A percentile compares a stretch with the other conserved stretches of the same genome.
These are phyloP conservation scores for Venturiaceae sp. DNA, from an alignment of 2,329 filamentous ascomycete genomes.

Conservation along the genomic window DNA sequence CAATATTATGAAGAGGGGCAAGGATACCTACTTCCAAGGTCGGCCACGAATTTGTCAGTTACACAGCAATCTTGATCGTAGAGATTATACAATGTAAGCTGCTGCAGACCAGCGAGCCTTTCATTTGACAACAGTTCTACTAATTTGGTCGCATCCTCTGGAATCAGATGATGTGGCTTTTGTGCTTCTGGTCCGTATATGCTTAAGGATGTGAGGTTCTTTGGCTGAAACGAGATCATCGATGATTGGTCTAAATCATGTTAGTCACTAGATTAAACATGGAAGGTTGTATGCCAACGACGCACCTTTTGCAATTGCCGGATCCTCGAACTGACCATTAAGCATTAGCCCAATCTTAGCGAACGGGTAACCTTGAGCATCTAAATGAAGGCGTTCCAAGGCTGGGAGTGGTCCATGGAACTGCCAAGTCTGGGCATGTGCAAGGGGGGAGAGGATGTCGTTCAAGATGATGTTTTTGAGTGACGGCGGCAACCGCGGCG, in stretches of 20 bases:
- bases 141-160: neutral
- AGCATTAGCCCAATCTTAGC: neutral
- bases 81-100: neutral
- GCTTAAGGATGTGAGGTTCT: conserved; percentile 9
- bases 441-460: neutral
- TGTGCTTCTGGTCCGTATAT: conserved; percentile 9
- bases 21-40: neutral
- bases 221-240: conserved; percentile 6
- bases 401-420: neutral
- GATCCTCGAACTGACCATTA: neutral
- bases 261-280: neutral
- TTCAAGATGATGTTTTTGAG: neutral
- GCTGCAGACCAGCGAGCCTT: neutral
- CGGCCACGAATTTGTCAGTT: neutral
- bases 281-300: conserved; percentile 1
- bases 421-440: neutral
- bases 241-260: neutral
- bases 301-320: conserved; percentile 12
- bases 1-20: neutral
- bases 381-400: neutral
- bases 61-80: neutral
- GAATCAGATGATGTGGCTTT: neutral
- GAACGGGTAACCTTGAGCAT: neutral
- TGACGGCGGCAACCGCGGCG: neutral
- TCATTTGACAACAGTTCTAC: neutral